Evolutionary conservation across 257 asterid species (phyloP), one percentile per base, ranked within the genome.

Genomic region (Leptodermis oblonga): DNA sequence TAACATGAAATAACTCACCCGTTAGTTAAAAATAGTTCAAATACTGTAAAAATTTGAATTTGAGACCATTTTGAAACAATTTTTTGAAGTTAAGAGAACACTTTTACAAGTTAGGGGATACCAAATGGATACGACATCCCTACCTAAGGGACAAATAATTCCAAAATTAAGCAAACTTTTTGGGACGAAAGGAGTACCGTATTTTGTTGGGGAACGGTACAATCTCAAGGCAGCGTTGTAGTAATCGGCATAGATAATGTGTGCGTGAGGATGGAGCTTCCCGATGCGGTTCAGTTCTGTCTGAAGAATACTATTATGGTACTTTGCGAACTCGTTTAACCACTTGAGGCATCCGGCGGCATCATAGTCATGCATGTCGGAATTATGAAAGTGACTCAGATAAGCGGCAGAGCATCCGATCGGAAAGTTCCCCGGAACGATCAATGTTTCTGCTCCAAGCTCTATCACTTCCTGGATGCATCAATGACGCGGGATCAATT

Each of bases 371-470:
- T 22, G 18, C 42, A 58, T 23, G 34, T 78, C 33, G 1, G 78
- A 67, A 14, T 69, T 80, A 23, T 26, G 53, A 56, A 79, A 81
- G 14, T 55, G 1, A 12, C 88, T 74, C 0, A 84, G 78, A 65
- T 69, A 81, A 13, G 62, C 20, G 1, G 88, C 62, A 0, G 61
- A 42, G 20, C 92, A 88, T 62, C 92, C 92, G 1, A 79, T 73
- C 5, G 95, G 92, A 0, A 82, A 55, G 22, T 76, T 75, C 13
- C 92, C 88, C 0, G 95, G 92, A 10, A 84, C 84, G 48, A 88
- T 23, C 23, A 86, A 15, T 14, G 85, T 79, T 51, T 7, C 65
- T 3, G 83, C 88, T 3, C 90, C 95, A 34, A 77, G 70, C 45
- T 75, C 76, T 11, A 84, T 78, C 69, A 88, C 25, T 76, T 84